Evolutionary conservation across 139 green algal genomes (phyloP), one percentile per base, ranked within the genome.

Genomic region (Tetradesmus obliquus): DNA sequence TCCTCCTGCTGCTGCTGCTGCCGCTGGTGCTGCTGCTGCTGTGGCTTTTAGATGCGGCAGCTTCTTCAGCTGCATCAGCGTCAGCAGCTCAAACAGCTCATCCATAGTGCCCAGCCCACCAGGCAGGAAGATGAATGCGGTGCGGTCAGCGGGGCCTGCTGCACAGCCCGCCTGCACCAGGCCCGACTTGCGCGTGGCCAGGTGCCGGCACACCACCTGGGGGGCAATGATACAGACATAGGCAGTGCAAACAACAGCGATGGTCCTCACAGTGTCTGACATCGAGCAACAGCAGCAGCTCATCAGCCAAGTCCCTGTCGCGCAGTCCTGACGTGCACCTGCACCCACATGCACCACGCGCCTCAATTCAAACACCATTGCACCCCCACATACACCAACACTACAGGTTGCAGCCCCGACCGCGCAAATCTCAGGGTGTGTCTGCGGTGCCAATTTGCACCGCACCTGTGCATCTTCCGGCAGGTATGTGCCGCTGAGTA

Each of bases 91-190:
- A 91, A 96, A 96, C 66, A 96, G 86, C 90, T 96, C 94, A 88
- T 95, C 93, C 93, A 95, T 93, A 66, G 93, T 95, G 76, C 93
- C 93, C 69, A 95, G 93, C 0, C 93, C 94, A n/a, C 96, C 96
- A 15, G 96, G 96, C 87, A 98, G 91, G 91, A 97, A 98, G 13
- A 98, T 91, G 90, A 95, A 98, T 3, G 96, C 96, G 32, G 95
- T 97, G 32, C 86, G 88, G 55, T 98, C 95, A 19, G 24, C 55
- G 53, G 91, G 81, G 24, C 81, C 79, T 57, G 89, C 88, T 2
- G 94, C 84, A 81, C 97, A 94, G 17, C 94, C 95, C 3, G 88
- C 91, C 88, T 97, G 93, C 9, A 95, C 87, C 6, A 97, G 82
- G 15, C 92, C 95, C 13, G 97, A 93, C 89, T 97, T 97, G 20